Conservation (phyloP, 106 monocot species). For the Acorus calamus region DNA sequence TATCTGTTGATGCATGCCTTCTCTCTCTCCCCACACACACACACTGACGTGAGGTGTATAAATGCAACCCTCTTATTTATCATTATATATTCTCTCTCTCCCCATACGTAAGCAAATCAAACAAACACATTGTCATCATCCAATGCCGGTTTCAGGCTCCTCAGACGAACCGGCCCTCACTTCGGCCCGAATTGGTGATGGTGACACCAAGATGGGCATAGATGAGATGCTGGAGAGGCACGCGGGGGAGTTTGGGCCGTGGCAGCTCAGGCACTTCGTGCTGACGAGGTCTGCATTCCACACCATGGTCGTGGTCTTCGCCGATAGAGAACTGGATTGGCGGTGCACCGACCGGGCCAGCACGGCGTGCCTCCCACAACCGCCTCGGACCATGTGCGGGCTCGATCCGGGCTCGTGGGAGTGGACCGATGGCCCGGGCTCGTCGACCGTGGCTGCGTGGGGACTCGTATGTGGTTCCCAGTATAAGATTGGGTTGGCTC, state of each 20-base stretch:
- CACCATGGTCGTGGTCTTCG: slow-evolving; percentile 17
- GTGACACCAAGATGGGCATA: background rate
- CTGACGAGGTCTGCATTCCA: slow-evolving; percentile 15
- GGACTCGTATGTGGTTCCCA: background rate
- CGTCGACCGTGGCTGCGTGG: slow-evolving; percentile 2
- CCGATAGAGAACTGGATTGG: slow-evolving; percentile 4
- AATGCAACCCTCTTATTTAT: too few species aligned
- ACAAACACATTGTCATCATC: too few species aligned
- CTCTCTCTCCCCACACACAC: too few species aligned
- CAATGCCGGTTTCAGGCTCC: too few species aligned
- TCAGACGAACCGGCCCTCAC: too few species aligned
- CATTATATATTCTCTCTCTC: too few species aligned
- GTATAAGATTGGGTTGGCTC: slow-evolving; percentile 1
- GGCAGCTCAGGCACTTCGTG: slow-evolving; percentile 18
- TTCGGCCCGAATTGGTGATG: too few species aligned
- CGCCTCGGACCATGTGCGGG: background rate
- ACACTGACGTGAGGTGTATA: too few species aligned
- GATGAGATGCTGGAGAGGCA: slow-evolving; percentile 17
- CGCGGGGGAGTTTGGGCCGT: slow-evolving; percentile 19
- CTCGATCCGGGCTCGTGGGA: background rate
- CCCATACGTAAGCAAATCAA: too few species aligned
- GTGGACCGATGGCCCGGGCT: background rate
- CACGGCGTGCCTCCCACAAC: background rate
- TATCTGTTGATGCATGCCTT: too few species aligned
- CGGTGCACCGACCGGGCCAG: slow-evolving; percentile 5